A percentile compares a stretch with the other conserved stretches of the same genome.
Conservation (phyloP, 2,329 filamentous ascomycete species). For the Fusarium napiforme region DNA sequence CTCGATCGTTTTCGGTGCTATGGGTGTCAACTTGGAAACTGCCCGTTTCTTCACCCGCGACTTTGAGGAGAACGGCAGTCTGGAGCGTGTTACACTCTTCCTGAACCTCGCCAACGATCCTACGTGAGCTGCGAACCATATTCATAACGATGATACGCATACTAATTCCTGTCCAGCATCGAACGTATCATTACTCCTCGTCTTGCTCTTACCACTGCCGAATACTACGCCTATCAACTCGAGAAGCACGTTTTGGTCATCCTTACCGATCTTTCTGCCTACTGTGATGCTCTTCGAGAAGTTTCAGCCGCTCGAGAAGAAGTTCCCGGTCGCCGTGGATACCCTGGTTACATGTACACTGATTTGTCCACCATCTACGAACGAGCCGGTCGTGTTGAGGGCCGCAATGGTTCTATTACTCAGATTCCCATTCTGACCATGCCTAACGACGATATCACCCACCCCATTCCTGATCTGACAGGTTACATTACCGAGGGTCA, state of each 20-base stretch:
- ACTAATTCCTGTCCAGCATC: slow-evolving; percentile 69
- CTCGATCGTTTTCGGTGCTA: slow-evolving; percentile 98
- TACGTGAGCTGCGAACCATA: slow-evolving; percentile 73
- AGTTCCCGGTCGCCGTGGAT: slow-evolving; percentile 98
- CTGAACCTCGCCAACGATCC: slow-evolving; percentile 99
- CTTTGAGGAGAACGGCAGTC: slow-evolving; percentile 98
- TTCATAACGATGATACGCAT: not conserved
- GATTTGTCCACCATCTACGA: slow-evolving; percentile 99
- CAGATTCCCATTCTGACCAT: slow-evolving; percentile 99
- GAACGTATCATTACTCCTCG: slow-evolving; percentile 99
- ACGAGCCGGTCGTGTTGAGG: slow-evolving; percentile 95
- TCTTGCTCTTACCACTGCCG: slow-evolving; percentile 95
- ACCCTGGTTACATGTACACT: slow-evolving; percentile 99
- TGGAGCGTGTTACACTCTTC: slow-evolving; percentile 98
- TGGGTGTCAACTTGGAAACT: slow-evolving; percentile 99
- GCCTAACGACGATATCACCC: slow-evolving; percentile 99
- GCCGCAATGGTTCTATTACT: slow-evolving; percentile 97
- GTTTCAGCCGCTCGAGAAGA: slow-evolving; percentile 98
- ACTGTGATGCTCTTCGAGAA: slow-evolving; percentile 98
- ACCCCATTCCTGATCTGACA: slow-evolving; percentile 98
- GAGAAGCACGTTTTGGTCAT: slow-evolving; percentile 99
- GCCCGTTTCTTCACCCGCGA: slow-evolving; percentile 98
- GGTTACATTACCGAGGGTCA: slow-evolving; percentile 99
- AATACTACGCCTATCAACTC: slow-evolving; percentile 99
- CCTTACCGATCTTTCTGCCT: slow-evolving; percentile 95